Base-by-base conservation (phyloP, 371 early-diverging fungal species). In the Mortierella sp. region DNA sequence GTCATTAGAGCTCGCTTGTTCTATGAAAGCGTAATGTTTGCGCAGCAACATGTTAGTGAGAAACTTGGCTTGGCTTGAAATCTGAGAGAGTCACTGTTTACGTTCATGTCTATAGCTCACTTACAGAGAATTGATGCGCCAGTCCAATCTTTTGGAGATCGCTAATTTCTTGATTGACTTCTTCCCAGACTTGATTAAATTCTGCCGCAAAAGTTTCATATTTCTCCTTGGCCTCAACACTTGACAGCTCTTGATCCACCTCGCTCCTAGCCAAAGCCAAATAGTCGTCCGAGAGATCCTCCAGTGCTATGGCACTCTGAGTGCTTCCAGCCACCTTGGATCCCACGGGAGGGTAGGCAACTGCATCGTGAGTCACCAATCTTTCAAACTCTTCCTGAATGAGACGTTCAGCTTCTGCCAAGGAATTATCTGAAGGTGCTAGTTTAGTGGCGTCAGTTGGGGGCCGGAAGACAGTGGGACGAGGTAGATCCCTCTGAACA, bases 401-500 rank as follows among this genome's bases (percentile, higher is more conserved):
- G 36, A 77, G 63, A 13, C 81, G 83, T n/a, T 65, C 80, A 1
- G 72, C 80, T 16, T 76, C 85, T 40, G 72, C 77, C 45, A 80
- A 21, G 4, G 80, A 69, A 33, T 45, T 41, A 9, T 45, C 55
- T 5, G 67, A 45, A 2, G 78, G 62, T 33, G 85, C 86, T n/a
- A 62, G 66, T 4, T 65, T 63, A 22, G 74, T 70, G 33, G 70
- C 69, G 9, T 68, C 73, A 1, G 85, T 66, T 38, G 62, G 32
- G 15, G 60, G 52, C 43, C 47, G 48, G 59, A 74, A 68, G 24
- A 22, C 45, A 8, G 87, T 67, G 1, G 98, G 98, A 11, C 98
- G 90, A 28, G 96, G 97, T 43, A 97, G 84, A 21, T 86, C 87
- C 1, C 88, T 88, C 84, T 96, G 94, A 9, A 97, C 91, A 32